Conservation (phyloP, 441 rosid species). For the Manihot esculenta region DNA sequence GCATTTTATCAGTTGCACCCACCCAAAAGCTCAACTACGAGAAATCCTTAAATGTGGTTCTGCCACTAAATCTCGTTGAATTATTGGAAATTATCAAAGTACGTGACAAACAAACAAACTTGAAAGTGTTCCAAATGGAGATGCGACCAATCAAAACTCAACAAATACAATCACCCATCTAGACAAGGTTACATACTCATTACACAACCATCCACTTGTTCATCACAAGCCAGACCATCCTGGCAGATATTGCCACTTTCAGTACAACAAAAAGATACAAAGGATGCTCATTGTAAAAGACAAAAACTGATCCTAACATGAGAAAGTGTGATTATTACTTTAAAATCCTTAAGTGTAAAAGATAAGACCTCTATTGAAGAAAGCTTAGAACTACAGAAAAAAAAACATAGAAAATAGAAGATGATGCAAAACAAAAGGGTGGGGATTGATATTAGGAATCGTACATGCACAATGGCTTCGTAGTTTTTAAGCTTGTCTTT, state of each 20-base stretch:
- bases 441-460: slow-evolving; percentile 4
- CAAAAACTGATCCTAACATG: no score
- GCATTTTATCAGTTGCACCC: not conserved
- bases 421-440: not conserved
- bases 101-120: not conserved
- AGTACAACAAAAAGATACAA: not conserved
- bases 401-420: not conserved
- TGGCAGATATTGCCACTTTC: not conserved
- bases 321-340: no score
- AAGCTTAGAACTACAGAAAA: not conserved
- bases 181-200: not conserved
- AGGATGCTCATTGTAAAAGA: no score
- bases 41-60: not conserved
- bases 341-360: no score
- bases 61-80: not conserved
- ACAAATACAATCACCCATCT: slow-evolving; percentile 5
- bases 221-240: not conserved
- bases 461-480: slow-evolving; percentile 42
- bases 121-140: not conserved
- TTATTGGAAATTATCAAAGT: not conserved
- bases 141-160: not conserved
- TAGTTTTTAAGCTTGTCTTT: slow-evolving; percentile 52
- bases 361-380: not conserved
- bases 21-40: not conserved
- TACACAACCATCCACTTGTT: not conserved